These are phyloP conservation scores for Puccinia polysora DNA, from an alignment of 1,284 basidiomycete species.

Conservation along the genomic window DNA sequence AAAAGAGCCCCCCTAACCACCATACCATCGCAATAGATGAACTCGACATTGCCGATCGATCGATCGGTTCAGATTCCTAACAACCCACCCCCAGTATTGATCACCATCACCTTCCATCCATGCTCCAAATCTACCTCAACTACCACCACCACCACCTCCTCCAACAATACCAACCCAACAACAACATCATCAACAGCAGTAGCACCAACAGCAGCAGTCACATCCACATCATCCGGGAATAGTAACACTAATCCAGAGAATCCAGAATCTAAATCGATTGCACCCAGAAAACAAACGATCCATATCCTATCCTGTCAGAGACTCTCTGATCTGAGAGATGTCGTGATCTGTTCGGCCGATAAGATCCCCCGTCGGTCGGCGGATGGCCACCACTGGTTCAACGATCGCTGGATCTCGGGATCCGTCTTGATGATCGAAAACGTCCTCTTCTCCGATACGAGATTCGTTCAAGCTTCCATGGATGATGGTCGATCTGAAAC, in stretches of 20 bases:
- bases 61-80: slow-evolving; percentile 2
- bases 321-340: slow-evolving; percentile 62
- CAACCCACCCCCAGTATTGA: no score
- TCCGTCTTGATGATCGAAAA: slow-evolving; percentile 28
- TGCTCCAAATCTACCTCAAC: slow-evolving; percentile 19
- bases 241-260: slow-evolving; percentile 2
- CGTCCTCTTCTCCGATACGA: slow-evolving; percentile 20
- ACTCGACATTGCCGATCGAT: neutral
- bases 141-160: neutral
- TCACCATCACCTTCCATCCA: no score
- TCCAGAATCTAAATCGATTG: slow-evolving; percentile 20
- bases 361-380: slow-evolving; percentile 57
- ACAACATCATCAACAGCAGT: slow-evolving; percentile 25
- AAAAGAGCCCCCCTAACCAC: neutral
- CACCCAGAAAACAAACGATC: slow-evolving; percentile 31
- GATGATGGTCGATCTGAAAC: neutral
- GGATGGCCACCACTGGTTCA: slow-evolving; percentile 4
- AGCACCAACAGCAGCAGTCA: no score
- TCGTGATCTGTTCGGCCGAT: slow-evolving; percentile 64
- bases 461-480: neutral
- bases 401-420: slow-evolving; percentile 14
- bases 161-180: slow-evolving; percentile 7
- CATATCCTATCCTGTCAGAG: slow-evolving; percentile 64
- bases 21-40: neutral
- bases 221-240: slow-evolving; percentile 13